Evolutionary conservation across 148 eudicot species (phyloP).

Genomic region (Rhododendron williamsianum): DNA sequence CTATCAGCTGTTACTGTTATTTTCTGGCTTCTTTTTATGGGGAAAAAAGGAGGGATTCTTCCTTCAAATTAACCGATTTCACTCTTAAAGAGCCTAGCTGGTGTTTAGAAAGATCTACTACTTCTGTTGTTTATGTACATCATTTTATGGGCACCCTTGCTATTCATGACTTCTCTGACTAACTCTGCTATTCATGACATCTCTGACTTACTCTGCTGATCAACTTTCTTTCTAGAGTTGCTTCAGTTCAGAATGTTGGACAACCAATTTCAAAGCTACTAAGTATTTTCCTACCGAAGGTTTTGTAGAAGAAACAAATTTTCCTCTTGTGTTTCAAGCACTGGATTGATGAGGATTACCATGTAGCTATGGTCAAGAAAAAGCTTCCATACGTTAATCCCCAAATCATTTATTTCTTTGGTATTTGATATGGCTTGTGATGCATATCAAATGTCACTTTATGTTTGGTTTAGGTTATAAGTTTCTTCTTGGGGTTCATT

Average conservation of each 20-base stretch:
- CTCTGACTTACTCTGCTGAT: not conserved
- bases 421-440: not conserved
- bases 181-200: not conserved
- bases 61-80: not conserved
- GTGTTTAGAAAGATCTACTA: not conserved
- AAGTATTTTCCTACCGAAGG: not conserved
- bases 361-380: not conserved
- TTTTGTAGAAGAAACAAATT: not conserved
- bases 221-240: not conserved
- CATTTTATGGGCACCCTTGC: not conserved
- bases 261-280: not conserved
- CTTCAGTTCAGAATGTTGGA: not conserved
- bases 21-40: not conserved
- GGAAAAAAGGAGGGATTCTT: no score
- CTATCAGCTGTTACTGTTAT: not conserved
- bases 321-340: not conserved
- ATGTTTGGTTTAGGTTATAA: constrained; percentile 5
- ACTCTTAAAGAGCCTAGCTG: not conserved
- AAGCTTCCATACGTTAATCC: not conserved
- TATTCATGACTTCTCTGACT: not conserved
- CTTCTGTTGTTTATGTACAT: not conserved
- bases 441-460: not conserved
- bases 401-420: not conserved
- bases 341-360: not conserved
- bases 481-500: constrained; percentile 12